Evolutionary conservation across 2,329 filamentous ascomycete genomes (phyloP).

Genomic region (Dactylellina drechsleri): DNA sequence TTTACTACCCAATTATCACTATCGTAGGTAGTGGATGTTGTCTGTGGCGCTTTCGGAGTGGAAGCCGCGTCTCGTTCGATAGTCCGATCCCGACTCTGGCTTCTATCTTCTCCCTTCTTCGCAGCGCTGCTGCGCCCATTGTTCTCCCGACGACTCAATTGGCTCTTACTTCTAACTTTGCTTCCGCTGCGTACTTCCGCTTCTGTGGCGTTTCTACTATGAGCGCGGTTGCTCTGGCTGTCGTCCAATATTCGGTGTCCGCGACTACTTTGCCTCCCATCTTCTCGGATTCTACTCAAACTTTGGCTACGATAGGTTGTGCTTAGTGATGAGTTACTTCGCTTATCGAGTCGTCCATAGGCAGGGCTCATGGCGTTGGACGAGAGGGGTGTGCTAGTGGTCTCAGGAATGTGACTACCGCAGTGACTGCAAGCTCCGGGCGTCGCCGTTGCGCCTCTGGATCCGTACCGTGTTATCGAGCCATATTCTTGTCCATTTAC

Average conservation of each 20-base stretch:
- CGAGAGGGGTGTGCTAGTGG: conserved; percentile 18
- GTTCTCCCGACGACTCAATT: conserved; percentile 38
- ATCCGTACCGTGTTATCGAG: conserved; percentile 48
- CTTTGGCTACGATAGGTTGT: conserved; percentile 45
- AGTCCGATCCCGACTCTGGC: conserved; percentile 46
- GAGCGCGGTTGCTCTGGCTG: conserved; percentile 15
- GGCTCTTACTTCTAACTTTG: conserved; percentile 46
- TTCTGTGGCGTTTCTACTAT: conserved; percentile 29
- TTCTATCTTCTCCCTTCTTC: conserved; percentile 40
- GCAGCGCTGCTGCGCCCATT: conserved; percentile 35
- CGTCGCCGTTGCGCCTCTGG: conserved; percentile 44
- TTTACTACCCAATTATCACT: conserved; percentile 51
- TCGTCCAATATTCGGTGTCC: conserved; percentile 32
- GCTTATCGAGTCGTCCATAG: conserved; percentile 19
- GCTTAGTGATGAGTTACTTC: conserved; percentile 46
- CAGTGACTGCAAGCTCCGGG: conserved; percentile 50
- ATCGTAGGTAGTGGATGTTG: conserved; percentile 51
- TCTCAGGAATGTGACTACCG: conserved; percentile 40
- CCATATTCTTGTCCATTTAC: conserved; percentile 40
- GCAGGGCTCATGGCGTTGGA: conserved; percentile 23
- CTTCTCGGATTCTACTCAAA: conserved; percentile 42
- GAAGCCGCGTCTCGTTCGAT: conserved; percentile 40
- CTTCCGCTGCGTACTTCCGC: conserved; percentile 42
- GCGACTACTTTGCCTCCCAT: conserved; percentile 48
- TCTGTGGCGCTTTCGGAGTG: conserved; percentile 46